Evolutionary conservation across 2,329 filamentous ascomycete species (phyloP).

Genomic region (Pestalotiopsis sp.): DNA sequence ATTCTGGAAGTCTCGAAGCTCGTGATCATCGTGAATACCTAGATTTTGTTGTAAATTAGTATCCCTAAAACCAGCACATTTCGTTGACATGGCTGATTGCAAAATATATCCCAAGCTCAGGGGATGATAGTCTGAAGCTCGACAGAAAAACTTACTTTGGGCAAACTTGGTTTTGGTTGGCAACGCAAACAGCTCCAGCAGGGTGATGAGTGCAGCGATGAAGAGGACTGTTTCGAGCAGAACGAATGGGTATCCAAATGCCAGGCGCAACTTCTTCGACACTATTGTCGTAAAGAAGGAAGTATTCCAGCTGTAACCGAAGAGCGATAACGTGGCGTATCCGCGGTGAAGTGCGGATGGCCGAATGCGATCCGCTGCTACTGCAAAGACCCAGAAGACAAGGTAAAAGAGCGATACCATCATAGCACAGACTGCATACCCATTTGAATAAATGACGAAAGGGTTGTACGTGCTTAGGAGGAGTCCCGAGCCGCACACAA

Average conservation of each 20-base stretch:
- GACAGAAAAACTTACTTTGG: not conserved
- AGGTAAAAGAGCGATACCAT: constrained; percentile 77
- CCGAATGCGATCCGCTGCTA: constrained; percentile 72
- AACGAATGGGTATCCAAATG: not conserved
- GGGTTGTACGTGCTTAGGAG: constrained; percentile 81
- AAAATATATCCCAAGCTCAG: not conserved
- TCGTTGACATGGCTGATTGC: not conserved
- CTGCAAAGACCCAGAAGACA: constrained; percentile 72
- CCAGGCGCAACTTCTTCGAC: not conserved
- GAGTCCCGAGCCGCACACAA: constrained; percentile 70
- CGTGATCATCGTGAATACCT: not conserved
- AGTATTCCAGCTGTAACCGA: constrained; percentile 58
- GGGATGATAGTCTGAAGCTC: not conserved
- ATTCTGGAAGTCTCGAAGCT: not conserved
- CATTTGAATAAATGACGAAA: constrained; percentile 80
- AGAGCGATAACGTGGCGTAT: constrained; percentile 82
- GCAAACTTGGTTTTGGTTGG: not conserved
- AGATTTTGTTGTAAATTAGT: not conserved
- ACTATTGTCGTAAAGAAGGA: not conserved
- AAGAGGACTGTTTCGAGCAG: not conserved
- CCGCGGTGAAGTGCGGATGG: constrained; percentile 82
- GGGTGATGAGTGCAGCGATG: not conserved
- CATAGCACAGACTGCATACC: constrained; percentile 84
- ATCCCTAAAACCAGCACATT: not conserved
- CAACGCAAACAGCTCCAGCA: not conserved